Evolutionary conservation across 805 yeast species (phyloP).

Genomic region (Candida coquimbonensis): DNA sequence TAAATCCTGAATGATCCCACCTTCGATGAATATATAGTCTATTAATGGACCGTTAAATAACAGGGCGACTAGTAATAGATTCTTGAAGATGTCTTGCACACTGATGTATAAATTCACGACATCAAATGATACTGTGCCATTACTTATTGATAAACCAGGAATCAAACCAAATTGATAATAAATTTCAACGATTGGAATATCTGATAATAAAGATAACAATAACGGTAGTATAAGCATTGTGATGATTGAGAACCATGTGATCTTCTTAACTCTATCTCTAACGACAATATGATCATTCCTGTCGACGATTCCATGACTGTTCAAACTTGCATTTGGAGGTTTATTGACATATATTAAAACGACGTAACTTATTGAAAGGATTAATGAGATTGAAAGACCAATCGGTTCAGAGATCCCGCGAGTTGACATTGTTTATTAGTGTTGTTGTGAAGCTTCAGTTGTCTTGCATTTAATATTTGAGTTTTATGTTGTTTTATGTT

Average conservation of each 20-base stretch:
- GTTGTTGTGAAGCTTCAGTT: background rate
- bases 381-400: slow-evolving; percentile 23
- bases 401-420: slow-evolving; percentile 1
- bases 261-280: slow-evolving; percentile 32
- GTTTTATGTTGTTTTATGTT: too few relatives aligned
- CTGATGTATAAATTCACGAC: slow-evolving; percentile 6
- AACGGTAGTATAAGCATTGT: slow-evolving; percentile 6
- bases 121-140: slow-evolving; percentile 1
- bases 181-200: slow-evolving; percentile 4
- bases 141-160: slow-evolving; percentile 25
- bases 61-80: slow-evolving; percentile 27
- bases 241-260: slow-evolving; percentile 16
- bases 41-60: slow-evolving; percentile 45
- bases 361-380: slow-evolving; percentile 42
- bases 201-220: slow-evolving; percentile 6
- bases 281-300: slow-evolving; percentile 41
- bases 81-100: slow-evolving; percentile 12
- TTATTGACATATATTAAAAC: slow-evolving; percentile 29
- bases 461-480: too few relatives aligned
- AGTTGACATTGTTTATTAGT: background rate
- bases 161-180: slow-evolving; percentile 28
- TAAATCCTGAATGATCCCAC: slow-evolving; percentile 17
- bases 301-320: slow-evolving; percentile 11
- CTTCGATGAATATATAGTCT: slow-evolving; percentile 24
- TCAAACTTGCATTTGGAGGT: slow-evolving; percentile 9